Evolutionary conservation across 2,329 filamentous ascomycete genomes (phyloP), one percentile per base, ranked within the genome.

Genomic region (Coniochaeta sp.): DNA sequence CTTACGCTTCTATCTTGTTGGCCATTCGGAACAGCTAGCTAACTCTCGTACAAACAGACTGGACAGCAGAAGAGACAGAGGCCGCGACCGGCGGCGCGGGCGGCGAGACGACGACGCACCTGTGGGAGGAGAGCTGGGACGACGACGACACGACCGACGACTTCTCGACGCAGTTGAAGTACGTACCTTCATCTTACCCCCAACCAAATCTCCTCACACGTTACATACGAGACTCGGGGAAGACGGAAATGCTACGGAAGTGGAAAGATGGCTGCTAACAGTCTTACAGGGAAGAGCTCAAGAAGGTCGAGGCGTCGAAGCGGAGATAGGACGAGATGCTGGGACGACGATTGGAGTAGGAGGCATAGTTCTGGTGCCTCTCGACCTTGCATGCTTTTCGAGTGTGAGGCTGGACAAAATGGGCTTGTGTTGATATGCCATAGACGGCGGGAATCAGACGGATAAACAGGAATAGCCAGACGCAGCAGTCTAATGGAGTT

Each of bases 71-170:
- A 66, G 91, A 96, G 66, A 89, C 89, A 55, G 90, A 96, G 67
- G 86, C 85, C 52, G 87, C 87, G 52, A 78, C 80, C 63, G 83
- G 78, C 55, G 45, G 45, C 18, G 83, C 78, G 55, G 24, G 45
- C 16, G 82, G 75, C 61, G 85, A 85, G 64, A 82, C 85, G 54
- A 78, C 76, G 57, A 74, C 80, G 68, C 91, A 97, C 74, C 77
- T 99, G 51, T 99, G 94, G 94, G 94, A 99, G 72, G 94, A 99
- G 78, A 96, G 91, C 78, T 99, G 94, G 94, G 94, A 99, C 66
- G 94, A 99, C 65, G 92, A 97, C 68, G 94, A 97, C 72, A 94
- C 90, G 59, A 94, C 81, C 63, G 94, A 99, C 67, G 94, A 99
- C 65, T 99, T 99, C 69, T 94, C 91, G 12, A 82, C 88, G 64